Base-by-base conservation (phyloP, 345 rosid genomes). In the Microcos paniculata region DNA sequence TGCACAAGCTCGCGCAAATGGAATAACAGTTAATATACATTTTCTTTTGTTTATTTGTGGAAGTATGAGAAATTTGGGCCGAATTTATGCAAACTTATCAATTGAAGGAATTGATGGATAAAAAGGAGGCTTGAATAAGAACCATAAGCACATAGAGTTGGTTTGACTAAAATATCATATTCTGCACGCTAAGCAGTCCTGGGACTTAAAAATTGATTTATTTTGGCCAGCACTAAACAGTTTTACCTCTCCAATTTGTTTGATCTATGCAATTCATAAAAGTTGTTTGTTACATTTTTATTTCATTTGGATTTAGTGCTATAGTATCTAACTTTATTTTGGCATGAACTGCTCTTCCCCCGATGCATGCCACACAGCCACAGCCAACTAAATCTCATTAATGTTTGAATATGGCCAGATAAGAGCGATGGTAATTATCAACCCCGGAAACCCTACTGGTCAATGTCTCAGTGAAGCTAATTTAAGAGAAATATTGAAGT, bases 401-500 rank as follows among this genome's bases (percentile, higher is more conserved):
- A 30, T 67, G 38, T 28, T 57, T 62, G 52, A 38, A 51, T 67
- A 19, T 84, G 74, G 70, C 48, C 89, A 96, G 99, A 92, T 92
- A 62, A 88, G 89, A 84, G 99, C 99, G 48, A 93, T 96, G 99
- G 99, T 96, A 75, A 93, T 96, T 76, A 96, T 96, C 66, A 96
- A 96, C 87, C 99, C 99, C 3, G 99, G 98, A n/a, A 96, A 96
- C 82, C 99, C 99, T 45, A 96, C 99, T 42, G 99, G 99, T n/a
- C 94, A 90, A 82, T 96, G 99, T 80, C 92, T 96, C 51, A 96
- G 99, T 71, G 94, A 80, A 88, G 88, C 96, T 74, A 96, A 96
- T 81, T 80, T 96, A 68, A 87, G 87, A 84, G 98, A 93, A 87
- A 93, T 93, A 75, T 71, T 96, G 81, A 79, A 21, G 73, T 96